phyloP scores from a whole-genome alignment of 2,329 filamentous ascomycete species.

The Scytalidium sp. region DNA sequence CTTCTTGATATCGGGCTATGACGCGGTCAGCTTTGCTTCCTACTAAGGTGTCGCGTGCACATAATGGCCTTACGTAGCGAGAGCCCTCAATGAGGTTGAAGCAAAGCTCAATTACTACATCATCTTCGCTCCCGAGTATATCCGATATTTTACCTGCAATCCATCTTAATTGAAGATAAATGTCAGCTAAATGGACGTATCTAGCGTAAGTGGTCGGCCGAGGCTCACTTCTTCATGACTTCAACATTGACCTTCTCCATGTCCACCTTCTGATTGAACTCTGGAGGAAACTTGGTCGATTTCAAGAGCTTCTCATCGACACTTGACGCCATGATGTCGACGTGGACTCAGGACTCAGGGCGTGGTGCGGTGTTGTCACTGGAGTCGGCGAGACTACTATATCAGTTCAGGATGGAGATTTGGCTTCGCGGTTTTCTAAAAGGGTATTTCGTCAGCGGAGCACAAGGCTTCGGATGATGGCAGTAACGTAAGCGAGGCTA shows the following conservation, averaged over 20 bases:
- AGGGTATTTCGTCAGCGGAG: conserved; percentile 15
- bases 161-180: conserved; percentile 60
- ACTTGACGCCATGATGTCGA: conserved; percentile 66
- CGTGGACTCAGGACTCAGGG: conserved; percentile 1
- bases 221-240: conserved; percentile 89
- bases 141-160: conserved; percentile 84
- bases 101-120: conserved; percentile 88
- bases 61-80: conserved; percentile 61
- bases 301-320: conserved; percentile 87
- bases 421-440: background rate
- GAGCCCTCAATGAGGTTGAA: conserved; percentile 69
- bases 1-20: conserved; percentile 89
- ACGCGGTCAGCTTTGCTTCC: conserved; percentile 22
- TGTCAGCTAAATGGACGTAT: conserved; percentile 12
- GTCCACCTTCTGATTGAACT: conserved; percentile 95
- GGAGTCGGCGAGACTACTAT: background rate
- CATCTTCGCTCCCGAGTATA: conserved; percentile 89
- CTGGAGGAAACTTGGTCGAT: conserved; percentile 88
- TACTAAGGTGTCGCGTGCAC: conserved; percentile 1
- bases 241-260: conserved; percentile 96
- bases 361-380: conserved; percentile 3
- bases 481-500: background rate
- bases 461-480: background rate
- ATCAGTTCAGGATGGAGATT: background rate
- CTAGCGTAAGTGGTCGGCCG: conserved; percentile 12